These are phyloP conservation scores for Amanita exitialis DNA, from an alignment of 768 basidiomycete genomes.

Conservation along the genomic window DNA sequence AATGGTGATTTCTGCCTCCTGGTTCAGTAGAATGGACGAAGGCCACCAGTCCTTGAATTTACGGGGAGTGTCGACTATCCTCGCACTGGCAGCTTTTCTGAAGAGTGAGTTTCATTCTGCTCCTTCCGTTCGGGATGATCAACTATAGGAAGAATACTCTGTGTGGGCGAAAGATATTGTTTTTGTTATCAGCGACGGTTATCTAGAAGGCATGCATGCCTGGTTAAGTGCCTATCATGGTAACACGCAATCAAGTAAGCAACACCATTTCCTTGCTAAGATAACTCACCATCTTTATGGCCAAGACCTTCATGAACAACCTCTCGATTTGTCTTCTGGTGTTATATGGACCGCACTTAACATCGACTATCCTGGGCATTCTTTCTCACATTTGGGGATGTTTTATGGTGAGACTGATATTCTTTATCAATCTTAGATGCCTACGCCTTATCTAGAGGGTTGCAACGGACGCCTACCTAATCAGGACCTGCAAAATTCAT, in stretches of 20 bases:
- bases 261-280: neutral
- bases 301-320: slow-evolving; percentile 57
- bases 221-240: slow-evolving; percentile 85
- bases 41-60: slow-evolving; percentile 59
- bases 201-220: slow-evolving; percentile 87
- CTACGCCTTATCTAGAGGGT: slow-evolving; percentile 52
- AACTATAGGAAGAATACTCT: slow-evolving; percentile 49
- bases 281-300: neutral
- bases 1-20: slow-evolving; percentile 86
- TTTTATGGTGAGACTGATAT: slow-evolving; percentile 59
- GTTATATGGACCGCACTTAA: slow-evolving; percentile 94
- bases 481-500: slow-evolving; percentile 87
- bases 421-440: neutral
- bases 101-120: slow-evolving; percentile 44
- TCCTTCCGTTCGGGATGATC: neutral
- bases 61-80: slow-evolving; percentile 77
- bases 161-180: slow-evolving; percentile 94
- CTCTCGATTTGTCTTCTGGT: slow-evolving; percentile 60
- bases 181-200: slow-evolving; percentile 81
- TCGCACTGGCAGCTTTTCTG: slow-evolving; percentile 77
- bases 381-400: slow-evolving; percentile 91
- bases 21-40: slow-evolving; percentile 61
- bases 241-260: slow-evolving; percentile 49
- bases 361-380: slow-evolving; percentile 95
- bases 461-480: slow-evolving; percentile 93